Conservation (phyloP, 352 stramenopile genomes). For the Lagenidium giganteum region DNA sequence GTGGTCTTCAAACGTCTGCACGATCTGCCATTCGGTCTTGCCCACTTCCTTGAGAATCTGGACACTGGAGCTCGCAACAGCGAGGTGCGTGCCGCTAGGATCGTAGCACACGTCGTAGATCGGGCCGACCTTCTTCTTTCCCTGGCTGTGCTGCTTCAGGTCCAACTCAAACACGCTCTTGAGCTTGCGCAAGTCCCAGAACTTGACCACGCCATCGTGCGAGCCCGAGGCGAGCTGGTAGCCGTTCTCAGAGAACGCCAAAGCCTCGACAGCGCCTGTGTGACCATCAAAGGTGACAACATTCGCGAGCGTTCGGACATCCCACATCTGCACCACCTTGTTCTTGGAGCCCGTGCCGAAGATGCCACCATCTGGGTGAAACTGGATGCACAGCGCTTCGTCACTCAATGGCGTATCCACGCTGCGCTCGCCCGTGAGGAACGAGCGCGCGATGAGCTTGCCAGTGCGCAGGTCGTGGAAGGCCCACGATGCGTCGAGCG, state of each 20-base stretch:
- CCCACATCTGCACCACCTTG: constrained; percentile 89
- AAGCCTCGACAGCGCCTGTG: constrained; percentile 45
- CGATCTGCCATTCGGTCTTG: constrained; percentile 60
- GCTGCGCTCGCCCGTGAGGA: no score
- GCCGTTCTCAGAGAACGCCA: constrained; percentile 95
- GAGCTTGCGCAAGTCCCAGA: constrained; percentile 94
- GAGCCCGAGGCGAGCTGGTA: constrained; percentile 89
- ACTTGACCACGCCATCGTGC: constrained; percentile 71
- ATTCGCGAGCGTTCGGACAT: constrained; percentile 83
- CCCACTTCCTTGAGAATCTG: constrained; percentile 52
- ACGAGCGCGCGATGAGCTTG: constrained; percentile 39
- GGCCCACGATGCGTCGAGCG: constrained; percentile 77
- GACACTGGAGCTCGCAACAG: constrained; percentile 39
- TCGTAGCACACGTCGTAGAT: constrained; percentile 63
- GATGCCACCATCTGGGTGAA: constrained; percentile 96
- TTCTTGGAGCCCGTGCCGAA: constrained; percentile 67
- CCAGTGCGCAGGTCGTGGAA: constrained; percentile 78
- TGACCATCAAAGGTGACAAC: constrained; percentile 88
- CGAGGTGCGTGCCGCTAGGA: constrained; percentile 47
- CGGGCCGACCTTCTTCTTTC: constrained; percentile 29
- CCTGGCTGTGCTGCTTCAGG: constrained; percentile 25
- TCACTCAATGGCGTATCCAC: constrained; percentile 29
- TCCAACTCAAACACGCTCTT: constrained; percentile 72
- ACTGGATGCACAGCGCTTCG: constrained; percentile 37
- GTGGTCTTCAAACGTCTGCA: constrained; percentile 63